phyloP scores from a whole-genome alignment of 495 filamentous ascomycete genomes.

The Penicillium lividum region DNA sequence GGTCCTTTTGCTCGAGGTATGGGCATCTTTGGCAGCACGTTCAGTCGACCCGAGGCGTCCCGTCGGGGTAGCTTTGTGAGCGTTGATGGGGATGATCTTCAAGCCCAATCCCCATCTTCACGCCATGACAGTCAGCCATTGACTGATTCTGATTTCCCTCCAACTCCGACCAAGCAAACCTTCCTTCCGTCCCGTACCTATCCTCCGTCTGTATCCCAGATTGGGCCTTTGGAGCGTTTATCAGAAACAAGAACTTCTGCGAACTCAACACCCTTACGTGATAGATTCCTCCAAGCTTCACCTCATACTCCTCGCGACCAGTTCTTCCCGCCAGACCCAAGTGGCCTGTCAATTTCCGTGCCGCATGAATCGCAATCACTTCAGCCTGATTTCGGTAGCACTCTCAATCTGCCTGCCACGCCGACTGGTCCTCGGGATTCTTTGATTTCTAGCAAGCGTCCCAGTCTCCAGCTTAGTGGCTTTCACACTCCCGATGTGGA shows the following conservation, averaged over 20 bases:
- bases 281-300: conserved; percentile 53
- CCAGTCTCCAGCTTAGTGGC: conserved; percentile 54
- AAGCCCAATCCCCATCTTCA: conserved; percentile 56
- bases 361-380: conserved; percentile 46
- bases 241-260: conserved; percentile 32
- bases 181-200: conserved; percentile 48
- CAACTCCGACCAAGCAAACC: conserved; percentile 86
- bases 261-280: conserved; percentile 38
- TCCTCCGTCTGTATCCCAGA: conserved; percentile 43
- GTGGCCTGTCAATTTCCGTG: conserved; percentile 73
- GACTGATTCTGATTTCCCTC: conserved; percentile 75
- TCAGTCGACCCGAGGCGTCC: conserved; percentile 50
- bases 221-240: conserved; percentile 40
- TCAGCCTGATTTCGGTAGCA: conserved; percentile 44
- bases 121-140: conserved; percentile 60
- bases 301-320: conserved; percentile 80
- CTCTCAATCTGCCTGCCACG: conserved; percentile 66
- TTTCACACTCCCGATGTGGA: conserved; percentile 68
- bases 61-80: conserved; percentile 76
- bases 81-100: conserved; percentile 70
- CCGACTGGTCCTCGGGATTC: conserved; percentile 72
- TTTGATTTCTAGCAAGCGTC: conserved; percentile 50
- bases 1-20: conserved; percentile 66
- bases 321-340: conserved; percentile 77
- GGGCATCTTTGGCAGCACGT: conserved; percentile 66